Evolutionary conservation across 2,329 filamentous ascomycete genomes (phyloP), one percentile per base, ranked within the genome.

Genomic region (Aureobasidium zeae): DNA sequence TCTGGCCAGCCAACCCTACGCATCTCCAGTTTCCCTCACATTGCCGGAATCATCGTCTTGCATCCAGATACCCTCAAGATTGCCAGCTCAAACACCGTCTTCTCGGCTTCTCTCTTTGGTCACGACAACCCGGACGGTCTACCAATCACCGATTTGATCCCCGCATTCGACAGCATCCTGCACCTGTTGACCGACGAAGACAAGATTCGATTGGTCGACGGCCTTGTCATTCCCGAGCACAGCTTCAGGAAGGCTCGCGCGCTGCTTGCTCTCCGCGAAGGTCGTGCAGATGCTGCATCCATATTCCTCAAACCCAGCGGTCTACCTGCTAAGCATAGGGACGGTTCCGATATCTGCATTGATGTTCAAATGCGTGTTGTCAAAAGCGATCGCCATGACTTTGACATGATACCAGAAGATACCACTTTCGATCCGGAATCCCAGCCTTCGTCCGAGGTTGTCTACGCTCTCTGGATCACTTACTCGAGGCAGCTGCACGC

Each of bases 351-450:
- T 49, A 81, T 98, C 50, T 89, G 86, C 63, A 85, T 98, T 25
- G 91, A 98, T 59, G 80, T 95, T 21, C 91, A 98, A 63, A 86
- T 98, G 83, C 79, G 91, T 24, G 87, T 98, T 17, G 88, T 96
- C 12, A 86, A 89, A 65, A 94, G 85, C 60, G 87, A 89, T 54
- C 81, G 79, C 52, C 76, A 78, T 15, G 70, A 69, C 45, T 71
- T 72, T 43, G 69, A 77, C 48, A 72, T 75, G 42, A 75, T 79
- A 2, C 74, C 81, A n/a, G 69, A 76, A 42, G 79, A 86, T 58
- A 22, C 24, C 4, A 25, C 42, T 20, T 57, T 68, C 7, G 71
- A 74, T n/a, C 62, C 72, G 9, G 63, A 69, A 22, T 34, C 21
- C 1, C 12, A 31, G 20, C 58, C 66, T 3, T 69, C 73, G 49